Conservation (phyloP, 1,284 basidiomycete genomes). For the Pseudozyma sp. region DNA sequence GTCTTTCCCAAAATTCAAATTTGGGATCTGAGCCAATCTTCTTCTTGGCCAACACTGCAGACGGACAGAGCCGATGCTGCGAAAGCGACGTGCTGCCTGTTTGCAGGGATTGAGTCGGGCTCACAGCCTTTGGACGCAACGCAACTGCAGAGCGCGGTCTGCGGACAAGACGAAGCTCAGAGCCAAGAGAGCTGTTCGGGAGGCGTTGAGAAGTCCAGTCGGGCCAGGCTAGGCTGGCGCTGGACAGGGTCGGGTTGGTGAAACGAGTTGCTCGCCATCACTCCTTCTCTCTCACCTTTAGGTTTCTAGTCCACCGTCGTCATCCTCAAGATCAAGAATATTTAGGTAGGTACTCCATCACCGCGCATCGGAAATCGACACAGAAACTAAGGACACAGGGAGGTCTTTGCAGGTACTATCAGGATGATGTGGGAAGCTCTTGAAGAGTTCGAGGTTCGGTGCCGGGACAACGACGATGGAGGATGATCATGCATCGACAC, state of each 20-base stretch:
- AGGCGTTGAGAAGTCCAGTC: neutral
- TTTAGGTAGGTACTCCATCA: conserved; percentile 32
- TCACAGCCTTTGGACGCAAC: no score
- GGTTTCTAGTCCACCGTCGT: conserved; percentile 40
- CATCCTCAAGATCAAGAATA: conserved; percentile 53
- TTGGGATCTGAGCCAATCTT: neutral
- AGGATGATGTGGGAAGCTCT: conserved; percentile 7
- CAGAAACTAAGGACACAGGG: conserved; percentile 15
- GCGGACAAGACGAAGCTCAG: neutral
- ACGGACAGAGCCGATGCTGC: no score
- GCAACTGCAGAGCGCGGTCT: neutral
- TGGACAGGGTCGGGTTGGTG: neutral
- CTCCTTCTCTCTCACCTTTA: conserved; percentile 27
- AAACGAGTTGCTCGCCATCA: conserved; percentile 38
- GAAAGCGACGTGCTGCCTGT: no score
- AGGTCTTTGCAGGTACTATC: conserved; percentile 24
- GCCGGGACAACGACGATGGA: conserved; percentile 12
- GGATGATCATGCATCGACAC: conserved; percentile 32
- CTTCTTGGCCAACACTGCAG: no score
- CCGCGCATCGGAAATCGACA: conserved; percentile 18
- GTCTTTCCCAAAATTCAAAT: neutral
- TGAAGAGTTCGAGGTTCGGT: neutral
- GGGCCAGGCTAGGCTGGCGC: conserved; percentile 2
- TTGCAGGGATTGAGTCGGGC: no score
- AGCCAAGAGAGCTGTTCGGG: neutral